phyloP scores from a whole-genome alignment of 768 basidiomycete species.

The Russula earlei region DNA sequence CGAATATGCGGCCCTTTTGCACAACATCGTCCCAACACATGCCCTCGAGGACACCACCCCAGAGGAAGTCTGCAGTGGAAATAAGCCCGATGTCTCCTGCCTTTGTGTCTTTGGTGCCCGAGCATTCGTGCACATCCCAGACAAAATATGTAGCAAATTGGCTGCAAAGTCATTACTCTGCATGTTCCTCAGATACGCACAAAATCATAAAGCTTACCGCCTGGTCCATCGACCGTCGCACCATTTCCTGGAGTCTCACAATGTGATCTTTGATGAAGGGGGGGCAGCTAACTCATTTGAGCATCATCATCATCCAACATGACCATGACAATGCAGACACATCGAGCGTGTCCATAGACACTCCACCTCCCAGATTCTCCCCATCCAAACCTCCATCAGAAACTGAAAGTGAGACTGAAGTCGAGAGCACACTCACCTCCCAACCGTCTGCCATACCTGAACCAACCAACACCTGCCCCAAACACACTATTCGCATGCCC shows the following conservation, averaged over 20 bases:
- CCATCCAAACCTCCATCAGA: too few relatives aligned
- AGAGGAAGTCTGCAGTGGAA: conserved; percentile 12
- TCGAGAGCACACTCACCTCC: too few relatives aligned
- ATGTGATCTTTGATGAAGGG: too few relatives aligned
- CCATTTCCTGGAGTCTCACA: background rate
- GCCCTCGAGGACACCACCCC: conserved; percentile 19
- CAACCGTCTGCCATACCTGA: background rate
- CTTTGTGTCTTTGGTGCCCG: conserved; percentile 14
- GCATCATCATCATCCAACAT: too few relatives aligned
- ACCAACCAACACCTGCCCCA: background rate
- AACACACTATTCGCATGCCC: background rate
- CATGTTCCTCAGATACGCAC: background rate
- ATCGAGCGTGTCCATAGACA: too few relatives aligned
- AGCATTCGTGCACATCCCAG: background rate
- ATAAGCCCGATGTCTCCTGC: conserved; percentile 14
- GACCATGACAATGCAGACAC: too few relatives aligned
- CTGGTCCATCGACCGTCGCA: background rate
- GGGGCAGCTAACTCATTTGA: too few relatives aligned
- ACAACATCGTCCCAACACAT: background rate
- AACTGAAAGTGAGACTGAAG: too few relatives aligned
- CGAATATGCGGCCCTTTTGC: too few relatives aligned
- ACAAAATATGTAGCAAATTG: background rate
- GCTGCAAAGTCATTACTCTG: background rate
- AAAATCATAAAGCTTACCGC: background rate
- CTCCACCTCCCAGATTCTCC: too few relatives aligned